phyloP scores from a whole-genome alignment of 805 yeast genomes.

The Lipomyces yamanashiensis region DNA sequence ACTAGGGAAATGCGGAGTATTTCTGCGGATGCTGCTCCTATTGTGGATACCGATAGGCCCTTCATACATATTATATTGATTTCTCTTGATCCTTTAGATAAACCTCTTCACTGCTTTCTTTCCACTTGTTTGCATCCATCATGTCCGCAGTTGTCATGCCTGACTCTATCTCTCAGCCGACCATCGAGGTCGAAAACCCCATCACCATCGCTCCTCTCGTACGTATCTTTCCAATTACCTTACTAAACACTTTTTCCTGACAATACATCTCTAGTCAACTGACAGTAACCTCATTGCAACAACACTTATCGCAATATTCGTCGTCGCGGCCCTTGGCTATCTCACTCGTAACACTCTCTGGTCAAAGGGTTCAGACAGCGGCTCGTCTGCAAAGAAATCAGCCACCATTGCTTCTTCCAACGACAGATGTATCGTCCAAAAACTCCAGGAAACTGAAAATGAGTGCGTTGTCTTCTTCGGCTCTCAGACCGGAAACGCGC shows the following conservation, averaged over 20 bases:
- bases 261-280: background rate
- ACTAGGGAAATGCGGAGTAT: too few relatives aligned
- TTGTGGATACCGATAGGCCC: too few relatives aligned
- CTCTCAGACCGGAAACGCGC: constrained; percentile 98
- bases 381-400: background rate
- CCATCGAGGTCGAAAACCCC: background rate
- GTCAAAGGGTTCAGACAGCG: background rate
- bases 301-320: background rate
- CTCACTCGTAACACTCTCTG: background rate
- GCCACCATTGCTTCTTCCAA: background rate
- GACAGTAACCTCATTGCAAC: background rate
- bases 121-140: too few relatives aligned
- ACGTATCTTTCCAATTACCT: background rate
- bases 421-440: background rate
- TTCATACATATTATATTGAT: too few relatives aligned
- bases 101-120: too few relatives aligned
- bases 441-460: background rate
- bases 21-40: too few relatives aligned
- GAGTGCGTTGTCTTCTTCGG: constrained; percentile 82
- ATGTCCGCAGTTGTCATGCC: background rate
- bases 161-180: background rate
- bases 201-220: background rate
- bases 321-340: background rate
- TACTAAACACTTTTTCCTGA: background rate
- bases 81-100: too few relatives aligned